phyloP scores from a whole-genome alignment of 225 moss, liverwort and hornwort species.

The Bryoerythrophyllum caledonicum region DNA sequence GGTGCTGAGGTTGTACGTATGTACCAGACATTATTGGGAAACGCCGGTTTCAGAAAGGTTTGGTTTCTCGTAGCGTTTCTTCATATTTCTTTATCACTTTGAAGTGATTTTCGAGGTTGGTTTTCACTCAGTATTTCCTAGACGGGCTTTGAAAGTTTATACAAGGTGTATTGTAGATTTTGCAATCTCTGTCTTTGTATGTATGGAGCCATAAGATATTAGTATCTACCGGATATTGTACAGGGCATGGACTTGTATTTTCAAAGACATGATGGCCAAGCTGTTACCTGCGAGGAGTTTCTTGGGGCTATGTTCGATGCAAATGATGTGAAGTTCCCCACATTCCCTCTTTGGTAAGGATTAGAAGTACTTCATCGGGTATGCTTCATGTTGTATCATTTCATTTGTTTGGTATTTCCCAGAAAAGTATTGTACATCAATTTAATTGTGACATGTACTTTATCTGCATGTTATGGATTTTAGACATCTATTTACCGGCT shows the following conservation, averaged over 20 bases:
- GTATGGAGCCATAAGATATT: neutral
- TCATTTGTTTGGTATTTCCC: neutral
- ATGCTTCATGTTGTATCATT: neutral
- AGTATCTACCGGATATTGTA: neutral
- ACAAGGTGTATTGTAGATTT: neutral
- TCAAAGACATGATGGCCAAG: conserved; percentile 80
- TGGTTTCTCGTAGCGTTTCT: neutral
- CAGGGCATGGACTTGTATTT: conserved; percentile 90
- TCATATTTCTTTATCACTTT: neutral
- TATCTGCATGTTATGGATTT: neutral
- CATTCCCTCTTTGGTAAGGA: conserved; percentile 65
- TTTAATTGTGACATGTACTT: neutral
- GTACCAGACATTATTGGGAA: conserved; percentile 77
- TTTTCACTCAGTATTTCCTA: neutral
- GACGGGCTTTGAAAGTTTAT: neutral
- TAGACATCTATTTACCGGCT: neutral
- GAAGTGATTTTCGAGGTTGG: neutral
- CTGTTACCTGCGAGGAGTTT: conserved; percentile 85
- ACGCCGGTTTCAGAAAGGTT: conserved; percentile 73
- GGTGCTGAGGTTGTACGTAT: conserved; percentile 88
- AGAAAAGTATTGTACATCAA: neutral
- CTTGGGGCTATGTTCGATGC: conserved; percentile 84
- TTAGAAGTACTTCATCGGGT: neutral
- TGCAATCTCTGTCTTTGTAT: neutral
- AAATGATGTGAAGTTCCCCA: conserved; percentile 60